phyloP scores from a whole-genome alignment of 2,329 filamentous ascomycete genomes.

The Aspergillus sp. region DNA sequence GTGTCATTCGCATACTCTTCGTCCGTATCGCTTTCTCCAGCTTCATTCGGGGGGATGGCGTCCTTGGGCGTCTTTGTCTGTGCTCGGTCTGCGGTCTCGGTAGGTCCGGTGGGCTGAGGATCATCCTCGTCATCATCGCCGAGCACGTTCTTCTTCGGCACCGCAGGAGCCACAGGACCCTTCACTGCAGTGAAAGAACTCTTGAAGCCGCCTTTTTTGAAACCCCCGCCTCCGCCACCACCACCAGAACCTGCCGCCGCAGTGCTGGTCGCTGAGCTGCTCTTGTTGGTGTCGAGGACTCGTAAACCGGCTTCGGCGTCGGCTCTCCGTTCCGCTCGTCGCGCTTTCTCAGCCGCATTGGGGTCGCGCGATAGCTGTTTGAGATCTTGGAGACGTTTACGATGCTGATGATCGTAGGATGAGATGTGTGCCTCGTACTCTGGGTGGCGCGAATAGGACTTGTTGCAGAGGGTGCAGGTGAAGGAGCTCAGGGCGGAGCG shows the following conservation, averaged over 20 bases:
- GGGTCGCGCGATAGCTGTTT: slow-evolving; percentile 47
- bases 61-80: not conserved
- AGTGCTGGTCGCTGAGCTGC: slow-evolving; percentile 16
- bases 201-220: slow-evolving; percentile 83
- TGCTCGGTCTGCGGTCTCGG: not conserved
- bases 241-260: slow-evolving; percentile 24
- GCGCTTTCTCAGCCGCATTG: slow-evolving; percentile 43
- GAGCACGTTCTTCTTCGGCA: slow-evolving; percentile 42
- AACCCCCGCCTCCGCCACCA: slow-evolving; percentile 41
- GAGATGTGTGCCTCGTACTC: slow-evolving; percentile 94
- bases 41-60: slow-evolving; percentile 25
- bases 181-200: slow-evolving; percentile 66
- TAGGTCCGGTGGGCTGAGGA: not conserved
- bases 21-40: slow-evolving; percentile 70
- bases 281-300: slow-evolving; percentile 34
- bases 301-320: slow-evolving; percentile 42
- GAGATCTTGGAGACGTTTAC: slow-evolving; percentile 59
- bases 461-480: slow-evolving; percentile 83
- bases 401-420: slow-evolving; percentile 94
- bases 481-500: slow-evolving; percentile 77
- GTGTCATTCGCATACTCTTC: slow-evolving; percentile 55
- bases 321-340: slow-evolving; percentile 42
- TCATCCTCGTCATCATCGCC: slow-evolving; percentile 43
- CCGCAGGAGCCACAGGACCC: slow-evolving; percentile 24
- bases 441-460: slow-evolving; percentile 92